Evolutionary conservation across 2,329 filamentous ascomycete genomes (phyloP).

Genomic region (Podosphaera xanthii): DNA sequence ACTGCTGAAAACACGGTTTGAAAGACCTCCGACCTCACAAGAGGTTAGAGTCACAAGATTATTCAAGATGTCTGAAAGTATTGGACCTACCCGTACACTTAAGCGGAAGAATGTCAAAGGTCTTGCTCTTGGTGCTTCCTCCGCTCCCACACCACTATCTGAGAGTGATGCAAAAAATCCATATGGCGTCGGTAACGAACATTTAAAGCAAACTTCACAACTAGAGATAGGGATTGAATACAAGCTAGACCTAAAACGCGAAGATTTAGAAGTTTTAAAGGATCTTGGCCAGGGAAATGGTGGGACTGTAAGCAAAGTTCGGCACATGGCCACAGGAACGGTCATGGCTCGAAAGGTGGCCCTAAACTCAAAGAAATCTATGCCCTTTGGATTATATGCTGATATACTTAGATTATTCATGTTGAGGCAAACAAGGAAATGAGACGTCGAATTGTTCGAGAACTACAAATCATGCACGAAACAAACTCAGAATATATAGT

Average conservation of each 20-base stretch:
- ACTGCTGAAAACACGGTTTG: background rate
- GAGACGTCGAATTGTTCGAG: constrained; percentile 86
- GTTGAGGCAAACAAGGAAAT: constrained; percentile 96
- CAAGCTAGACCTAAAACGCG: constrained; percentile 72
- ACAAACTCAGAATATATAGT: constrained; percentile 96
- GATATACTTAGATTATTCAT: constrained; percentile 54
- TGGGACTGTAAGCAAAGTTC: constrained; percentile 94
- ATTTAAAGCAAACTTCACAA: constrained; percentile 34
- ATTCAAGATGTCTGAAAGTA: constrained; percentile 26
- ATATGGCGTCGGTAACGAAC: constrained; percentile 34
- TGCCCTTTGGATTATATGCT: background rate
- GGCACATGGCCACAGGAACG: constrained; percentile 80
- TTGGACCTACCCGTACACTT: constrained; percentile 56
- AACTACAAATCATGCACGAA: constrained; percentile 94
- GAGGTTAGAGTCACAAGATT: background rate
- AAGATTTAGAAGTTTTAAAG: constrained; percentile 81
- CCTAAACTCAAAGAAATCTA: constrained; percentile 2
- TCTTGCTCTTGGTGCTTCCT: constrained; percentile 60
- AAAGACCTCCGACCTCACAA: background rate
- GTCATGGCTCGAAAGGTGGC: constrained; percentile 92
- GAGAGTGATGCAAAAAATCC: constrained; percentile 44
- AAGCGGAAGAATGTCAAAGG: constrained; percentile 99
- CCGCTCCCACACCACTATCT: constrained; percentile 47
- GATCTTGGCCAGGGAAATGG: constrained; percentile 92
- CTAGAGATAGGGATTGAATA: constrained; percentile 96